phyloP scores from a whole-genome alignment of 2,329 filamentous ascomycete species.

The Epichloe sibirici region DNA sequence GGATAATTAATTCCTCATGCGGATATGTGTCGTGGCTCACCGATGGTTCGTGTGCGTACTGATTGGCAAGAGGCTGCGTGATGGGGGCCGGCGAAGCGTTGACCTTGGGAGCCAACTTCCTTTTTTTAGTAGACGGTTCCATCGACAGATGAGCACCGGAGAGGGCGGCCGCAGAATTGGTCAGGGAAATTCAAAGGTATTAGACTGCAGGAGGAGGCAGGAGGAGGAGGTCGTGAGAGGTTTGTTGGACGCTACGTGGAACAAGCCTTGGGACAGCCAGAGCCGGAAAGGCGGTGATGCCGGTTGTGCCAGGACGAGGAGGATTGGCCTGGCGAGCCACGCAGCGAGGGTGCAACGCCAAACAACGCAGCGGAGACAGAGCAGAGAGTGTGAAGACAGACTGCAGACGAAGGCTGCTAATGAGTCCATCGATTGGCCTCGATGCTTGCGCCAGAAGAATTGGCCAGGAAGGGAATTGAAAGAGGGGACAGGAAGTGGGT shows the following conservation, averaged over 20 bases:
- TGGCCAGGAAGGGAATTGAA: slow-evolving; percentile 1
- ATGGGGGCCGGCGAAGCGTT: slow-evolving; percentile 19
- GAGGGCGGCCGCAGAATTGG: slow-evolving; percentile 9
- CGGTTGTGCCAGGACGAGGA: slow-evolving; percentile 1
- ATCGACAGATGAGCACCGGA: slow-evolving; percentile 17
- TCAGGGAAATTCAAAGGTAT: slow-evolving; percentile 5
- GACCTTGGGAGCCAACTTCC: slow-evolving; percentile 32
- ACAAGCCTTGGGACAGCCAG: background rate
- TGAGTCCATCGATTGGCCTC: slow-evolving; percentile 5
- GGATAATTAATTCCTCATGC: background rate
- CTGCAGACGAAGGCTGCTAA: background rate
- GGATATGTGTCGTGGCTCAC: slow-evolving; percentile 2
- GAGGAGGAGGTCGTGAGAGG: background rate
- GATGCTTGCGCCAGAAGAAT: slow-evolving; percentile 3
- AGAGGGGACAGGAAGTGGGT: slow-evolving; percentile 4
- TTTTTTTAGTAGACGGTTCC: slow-evolving; percentile 31
- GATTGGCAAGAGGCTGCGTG: slow-evolving; percentile 13
- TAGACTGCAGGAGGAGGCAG: background rate
- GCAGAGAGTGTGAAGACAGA: background rate
- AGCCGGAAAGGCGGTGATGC: slow-evolving; percentile 1
- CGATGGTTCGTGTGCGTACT: slow-evolving; percentile 4
- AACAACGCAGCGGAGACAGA: background rate
- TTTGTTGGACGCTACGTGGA: background rate
- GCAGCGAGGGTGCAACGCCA: background rate
- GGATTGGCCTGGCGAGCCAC: slow-evolving; percentile 3